A percentile compares a stretch with the other conserved stretches of the same genome.
phyloP scores from a whole-genome alignment of 805 yeast species.

The Kluyveromyces aestuarii region DNA sequence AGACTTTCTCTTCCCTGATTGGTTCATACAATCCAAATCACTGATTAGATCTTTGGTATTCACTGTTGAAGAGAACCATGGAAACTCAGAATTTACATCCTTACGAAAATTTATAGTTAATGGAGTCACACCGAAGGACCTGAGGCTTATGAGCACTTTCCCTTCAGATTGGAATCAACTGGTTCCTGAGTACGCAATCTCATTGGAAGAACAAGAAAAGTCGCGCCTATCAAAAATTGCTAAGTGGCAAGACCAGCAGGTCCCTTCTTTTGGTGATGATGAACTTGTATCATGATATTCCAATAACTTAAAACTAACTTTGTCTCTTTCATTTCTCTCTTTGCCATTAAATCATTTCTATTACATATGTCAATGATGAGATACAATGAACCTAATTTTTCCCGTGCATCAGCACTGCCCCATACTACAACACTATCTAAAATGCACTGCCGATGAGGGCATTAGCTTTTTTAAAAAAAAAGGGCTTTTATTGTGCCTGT shows the following conservation, averaged over 20 bases:
- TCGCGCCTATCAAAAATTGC: constrained; percentile 6
- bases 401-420: too few species aligned
- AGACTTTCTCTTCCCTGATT: constrained; percentile 22
- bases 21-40: constrained; percentile 23
- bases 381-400: too few species aligned
- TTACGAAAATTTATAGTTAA: constrained; percentile 33
- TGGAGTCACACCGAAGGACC: constrained; percentile 33
- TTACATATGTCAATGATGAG: too few species aligned
- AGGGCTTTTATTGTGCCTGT: too few species aligned
- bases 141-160: constrained; percentile 15
- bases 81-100: constrained; percentile 30
- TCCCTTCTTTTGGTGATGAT: constrained; percentile 27
- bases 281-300: constrained; percentile 11
- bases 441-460: too few species aligned
- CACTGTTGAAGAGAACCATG: constrained; percentile 28
- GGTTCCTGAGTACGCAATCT: constrained; percentile 16
- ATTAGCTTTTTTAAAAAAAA: too few species aligned
- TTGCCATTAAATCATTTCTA: too few species aligned
- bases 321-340: too few species aligned
- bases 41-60: constrained; percentile 28
- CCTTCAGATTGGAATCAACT: constrained; percentile 10
- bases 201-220: constrained; percentile 5
- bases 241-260: constrained; percentile 5
- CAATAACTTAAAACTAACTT: too few species aligned
- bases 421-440: too few species aligned